Percentiles rank a stretch among this genome's conserved stretches.
Conservation (phyloP, 2,329 filamentous ascomycete species). For the Pleomassaria siparia region DNA sequence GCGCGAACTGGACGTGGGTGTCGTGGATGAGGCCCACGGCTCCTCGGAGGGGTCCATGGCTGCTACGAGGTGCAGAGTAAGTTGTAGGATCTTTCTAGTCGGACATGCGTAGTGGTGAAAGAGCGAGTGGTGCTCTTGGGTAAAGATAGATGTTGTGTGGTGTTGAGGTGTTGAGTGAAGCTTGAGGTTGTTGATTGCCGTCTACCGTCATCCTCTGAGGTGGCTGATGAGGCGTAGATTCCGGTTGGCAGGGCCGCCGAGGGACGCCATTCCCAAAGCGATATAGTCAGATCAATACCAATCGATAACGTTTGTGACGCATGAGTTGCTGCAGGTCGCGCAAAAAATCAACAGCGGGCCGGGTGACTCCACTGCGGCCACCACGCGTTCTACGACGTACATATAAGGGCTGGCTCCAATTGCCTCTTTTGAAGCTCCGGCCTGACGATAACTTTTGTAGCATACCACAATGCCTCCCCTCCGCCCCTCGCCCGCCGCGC, state of each 20-base stretch:
- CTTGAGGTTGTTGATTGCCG: neutral
- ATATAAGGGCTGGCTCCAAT: constrained; percentile 18
- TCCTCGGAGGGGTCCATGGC: constrained; percentile 39
- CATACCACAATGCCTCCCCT: constrained; percentile 38
- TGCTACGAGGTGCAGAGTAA: constrained; percentile 4
- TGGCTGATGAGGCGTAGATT: constrained; percentile 1
- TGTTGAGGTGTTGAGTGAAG: neutral
- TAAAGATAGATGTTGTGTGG: neutral
- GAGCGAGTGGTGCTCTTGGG: neutral
- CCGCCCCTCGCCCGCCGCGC: constrained; percentile 30
- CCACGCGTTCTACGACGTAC: no score
- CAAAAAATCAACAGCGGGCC: constrained; percentile 11
- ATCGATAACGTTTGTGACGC: constrained; percentile 7
- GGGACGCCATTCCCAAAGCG: constrained; percentile 1
- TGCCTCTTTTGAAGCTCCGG: constrained; percentile 6
- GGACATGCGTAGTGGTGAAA: neutral
- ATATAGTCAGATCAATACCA: neutral
- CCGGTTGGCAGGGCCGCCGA: neutral
- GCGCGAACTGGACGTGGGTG: constrained; percentile 40
- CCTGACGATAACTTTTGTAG: constrained; percentile 5
- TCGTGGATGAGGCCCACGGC: constrained; percentile 40
- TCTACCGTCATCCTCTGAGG: neutral
- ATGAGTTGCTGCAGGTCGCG: constrained; percentile 3
- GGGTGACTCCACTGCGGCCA: constrained; percentile 21
- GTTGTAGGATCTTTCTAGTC: neutral